A percentile compares a stretch with the other conserved stretches of the same genome.
phyloP scores from a whole-genome alignment of 202 grass and related monocot species.

The Hordeum pubiflorum region DNA sequence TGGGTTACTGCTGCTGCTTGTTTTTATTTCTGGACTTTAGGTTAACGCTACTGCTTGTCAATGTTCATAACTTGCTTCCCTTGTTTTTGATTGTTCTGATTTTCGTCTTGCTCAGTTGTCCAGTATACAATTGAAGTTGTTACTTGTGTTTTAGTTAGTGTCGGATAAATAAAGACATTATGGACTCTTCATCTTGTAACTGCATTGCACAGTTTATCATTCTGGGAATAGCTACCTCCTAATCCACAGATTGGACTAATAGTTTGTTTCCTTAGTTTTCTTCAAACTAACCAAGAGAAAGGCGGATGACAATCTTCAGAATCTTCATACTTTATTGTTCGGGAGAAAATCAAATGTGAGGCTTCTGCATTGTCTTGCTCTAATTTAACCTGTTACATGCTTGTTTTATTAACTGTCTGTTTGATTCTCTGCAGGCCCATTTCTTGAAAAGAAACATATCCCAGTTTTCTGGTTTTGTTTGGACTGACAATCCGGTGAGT shows the following conservation, averaged over 20 bases:
- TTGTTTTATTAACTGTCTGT: conserved; percentile 4
- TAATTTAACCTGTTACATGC: conserved; percentile 2
- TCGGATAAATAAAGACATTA: not conserved
- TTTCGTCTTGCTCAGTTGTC: not conserved
- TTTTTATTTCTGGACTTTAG: not conserved
- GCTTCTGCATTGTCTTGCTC: not conserved
- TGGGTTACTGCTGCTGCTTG: not conserved
- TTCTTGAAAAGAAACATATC: conserved; percentile 81
- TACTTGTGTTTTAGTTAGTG: not conserved
- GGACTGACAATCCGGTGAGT: conserved; percentile 54
- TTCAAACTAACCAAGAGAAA: conserved; percentile 95
- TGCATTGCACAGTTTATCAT: not conserved
- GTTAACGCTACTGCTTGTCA: not conserved
- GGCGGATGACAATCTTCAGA: conserved; percentile 67
- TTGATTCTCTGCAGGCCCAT: conserved; percentile 48
- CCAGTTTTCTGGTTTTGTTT: conserved; percentile 94
- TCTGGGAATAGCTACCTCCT: not conserved
- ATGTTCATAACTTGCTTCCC: not conserved
- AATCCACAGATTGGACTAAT: not conserved
- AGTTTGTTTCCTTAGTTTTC: conserved; percentile 45
- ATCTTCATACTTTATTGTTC: conserved; percentile 73
- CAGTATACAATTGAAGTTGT: not conserved
- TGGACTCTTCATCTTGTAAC: not conserved
- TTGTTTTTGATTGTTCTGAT: not conserved
- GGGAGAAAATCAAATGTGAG: conserved; percentile 87